Conservation (phyloP, 768 basidiomycete species). For the Boletales sp. region DNA sequence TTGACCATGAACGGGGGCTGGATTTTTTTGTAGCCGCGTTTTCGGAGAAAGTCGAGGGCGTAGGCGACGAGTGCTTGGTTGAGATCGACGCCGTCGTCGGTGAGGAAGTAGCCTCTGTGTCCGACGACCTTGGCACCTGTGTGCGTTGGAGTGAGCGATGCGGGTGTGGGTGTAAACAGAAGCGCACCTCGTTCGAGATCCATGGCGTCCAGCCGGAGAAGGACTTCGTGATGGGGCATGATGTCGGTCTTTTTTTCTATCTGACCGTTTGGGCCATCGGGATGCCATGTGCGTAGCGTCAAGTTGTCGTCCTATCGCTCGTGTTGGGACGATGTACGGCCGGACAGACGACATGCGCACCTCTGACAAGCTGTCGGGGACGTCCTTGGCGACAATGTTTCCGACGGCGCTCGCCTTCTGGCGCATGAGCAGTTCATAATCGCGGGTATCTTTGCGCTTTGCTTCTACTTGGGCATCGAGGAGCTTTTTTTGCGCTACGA, state of each 20-base stretch:
- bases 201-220: slow-evolving; percentile 90
- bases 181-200: slow-evolving; percentile 85
- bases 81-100: slow-evolving; percentile 92
- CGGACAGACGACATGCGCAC: slow-evolving; percentile 34
- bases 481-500: slow-evolving; percentile 79
- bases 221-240: slow-evolving; percentile 96
- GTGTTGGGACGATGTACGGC: background rate
- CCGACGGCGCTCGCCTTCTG: slow-evolving; percentile 80
- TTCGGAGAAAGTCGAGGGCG: slow-evolving; percentile 88
- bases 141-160: slow-evolving; percentile 6
- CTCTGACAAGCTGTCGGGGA: slow-evolving; percentile 85
- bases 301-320: slow-evolving; percentile 80
- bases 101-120: slow-evolving; percentile 96
- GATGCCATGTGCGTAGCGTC: slow-evolving; percentile 81
- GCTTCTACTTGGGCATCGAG: slow-evolving; percentile 78
- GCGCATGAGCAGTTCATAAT: slow-evolving; percentile 75
- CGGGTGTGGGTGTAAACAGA: background rate
- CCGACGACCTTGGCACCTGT: slow-evolving; percentile 91
- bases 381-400: slow-evolving; percentile 87
- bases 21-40: slow-evolving; percentile 84
- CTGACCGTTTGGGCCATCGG: slow-evolving; percentile 67
- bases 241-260: slow-evolving; percentile 72
- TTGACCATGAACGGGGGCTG: slow-evolving; percentile 99
- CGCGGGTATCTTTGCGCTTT: slow-evolving; percentile 72
- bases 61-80: slow-evolving; percentile 96